These are phyloP conservation scores for Aspergillus clavatus DNA, from an alignment of 2,329 filamentous ascomycete genomes.

Conservation along the genomic window DNA sequence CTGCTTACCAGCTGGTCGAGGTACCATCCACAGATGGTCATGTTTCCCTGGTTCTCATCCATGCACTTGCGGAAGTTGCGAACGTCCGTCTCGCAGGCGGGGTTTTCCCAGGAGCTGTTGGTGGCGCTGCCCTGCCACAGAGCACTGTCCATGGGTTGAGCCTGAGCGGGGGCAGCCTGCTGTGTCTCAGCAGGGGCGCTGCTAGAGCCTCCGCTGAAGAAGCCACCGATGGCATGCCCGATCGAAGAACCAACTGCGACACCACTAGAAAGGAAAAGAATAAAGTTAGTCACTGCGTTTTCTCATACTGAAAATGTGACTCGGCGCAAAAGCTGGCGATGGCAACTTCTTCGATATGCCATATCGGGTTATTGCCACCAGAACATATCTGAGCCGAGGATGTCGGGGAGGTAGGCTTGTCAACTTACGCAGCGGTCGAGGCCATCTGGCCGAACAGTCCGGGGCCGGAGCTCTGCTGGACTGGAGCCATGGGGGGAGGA, in stretches of 20 bases:
- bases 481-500: constrained; percentile 44
- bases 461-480: constrained; percentile 58
- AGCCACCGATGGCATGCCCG: constrained; percentile 86
- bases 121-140: constrained; percentile 47
- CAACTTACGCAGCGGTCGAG: constrained; percentile 87
- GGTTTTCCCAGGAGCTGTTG: constrained; percentile 42
- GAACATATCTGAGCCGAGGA: not conserved
- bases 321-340: not conserved
- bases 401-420: not conserved
- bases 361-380: not conserved
- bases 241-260: constrained; percentile 93
- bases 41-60: constrained; percentile 88
- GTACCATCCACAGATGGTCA: constrained; percentile 98
- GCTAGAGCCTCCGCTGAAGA: constrained; percentile 70
- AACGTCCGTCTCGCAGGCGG: constrained; percentile 74
- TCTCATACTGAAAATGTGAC: not conserved
- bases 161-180: constrained; percentile 50
- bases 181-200: constrained; percentile 51
- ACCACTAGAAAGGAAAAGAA: constrained; percentile 57
- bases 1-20: constrained; percentile 73
- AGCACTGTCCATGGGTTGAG: constrained; percentile 47
- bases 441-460: constrained; percentile 97
- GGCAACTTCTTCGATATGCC: not conserved
- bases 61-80: constrained; percentile 90
- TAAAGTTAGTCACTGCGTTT: constrained; percentile 15